These are phyloP conservation scores for Tuctoria greenei DNA, from an alignment of 176 grass and related monocot genomes.

Conservation along the genomic window DNA sequence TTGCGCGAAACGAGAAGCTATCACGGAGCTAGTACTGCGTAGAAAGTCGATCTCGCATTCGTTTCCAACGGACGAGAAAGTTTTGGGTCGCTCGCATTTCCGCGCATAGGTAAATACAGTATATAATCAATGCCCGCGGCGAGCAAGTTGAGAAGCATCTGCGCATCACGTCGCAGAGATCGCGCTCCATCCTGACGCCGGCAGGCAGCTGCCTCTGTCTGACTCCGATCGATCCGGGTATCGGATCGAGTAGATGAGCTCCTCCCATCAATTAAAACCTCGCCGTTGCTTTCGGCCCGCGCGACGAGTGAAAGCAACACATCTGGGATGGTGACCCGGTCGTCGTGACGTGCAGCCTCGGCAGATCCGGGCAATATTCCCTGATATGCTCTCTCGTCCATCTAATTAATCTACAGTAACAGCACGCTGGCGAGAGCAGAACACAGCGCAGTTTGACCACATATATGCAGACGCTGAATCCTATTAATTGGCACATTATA, in stretches of 20 bases:
- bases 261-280: no score
- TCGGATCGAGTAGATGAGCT: not conserved
- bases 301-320: constrained; percentile 14
- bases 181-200: not conserved
- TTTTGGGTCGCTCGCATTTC: not conserved
- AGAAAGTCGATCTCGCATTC: not conserved
- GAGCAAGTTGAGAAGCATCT: not conserved
- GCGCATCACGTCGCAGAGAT: not conserved
- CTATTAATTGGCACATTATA: not conserved
- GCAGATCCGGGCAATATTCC: not conserved
- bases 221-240: not conserved
- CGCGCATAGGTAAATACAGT: no score
- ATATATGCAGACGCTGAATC: not conserved
- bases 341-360: not conserved
- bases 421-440: not conserved
- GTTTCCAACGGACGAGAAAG: not conserved
- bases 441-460: not conserved
- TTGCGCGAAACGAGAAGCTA: constrained; percentile 11
- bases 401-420: no score
- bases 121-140: not conserved
- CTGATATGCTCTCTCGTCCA: not conserved
- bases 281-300: not conserved
- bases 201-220: not conserved
- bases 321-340: no score
- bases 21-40: not conserved